phyloP scores from a whole-genome alignment of 495 filamentous ascomycete genomes.

The Talaromyces borbonicus region DNA sequence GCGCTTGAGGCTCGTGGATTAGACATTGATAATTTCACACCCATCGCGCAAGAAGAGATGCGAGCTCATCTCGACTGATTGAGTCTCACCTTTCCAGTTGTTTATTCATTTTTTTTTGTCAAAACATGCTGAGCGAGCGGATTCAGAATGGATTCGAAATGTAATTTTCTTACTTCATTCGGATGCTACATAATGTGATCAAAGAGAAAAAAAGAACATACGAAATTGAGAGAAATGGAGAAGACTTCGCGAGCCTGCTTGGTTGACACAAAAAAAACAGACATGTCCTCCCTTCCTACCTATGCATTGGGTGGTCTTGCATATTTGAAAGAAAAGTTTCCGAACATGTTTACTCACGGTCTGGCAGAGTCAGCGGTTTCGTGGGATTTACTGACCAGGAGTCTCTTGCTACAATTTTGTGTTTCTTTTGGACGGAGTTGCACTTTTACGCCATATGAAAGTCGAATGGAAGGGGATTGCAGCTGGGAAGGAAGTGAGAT shows the following conservation, averaged over 20 bases:
- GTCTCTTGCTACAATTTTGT: constrained; percentile 19
- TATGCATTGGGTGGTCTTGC: constrained; percentile 25
- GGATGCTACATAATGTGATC: constrained; percentile 8
- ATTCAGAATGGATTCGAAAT: constrained; percentile 9
- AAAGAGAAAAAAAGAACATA: constrained; percentile 5
- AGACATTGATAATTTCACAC: constrained; percentile 89
- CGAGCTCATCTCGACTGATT: constrained; percentile 92
- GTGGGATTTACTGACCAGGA: constrained; percentile 13
- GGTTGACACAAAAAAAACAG: constrained; percentile 7
- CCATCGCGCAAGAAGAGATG: constrained; percentile 89
- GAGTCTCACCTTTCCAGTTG: no score
- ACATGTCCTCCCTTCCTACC: constrained; percentile 15
- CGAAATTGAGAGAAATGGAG: no score
- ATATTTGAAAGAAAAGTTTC: constrained; percentile 9
- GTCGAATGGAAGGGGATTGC: constrained; percentile 15
- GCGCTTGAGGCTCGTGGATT: constrained; percentile 66
- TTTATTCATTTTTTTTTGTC: constrained; percentile 22
- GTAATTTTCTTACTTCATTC: no score
- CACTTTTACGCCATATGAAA: constrained; percentile 22
- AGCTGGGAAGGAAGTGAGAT: neutral
- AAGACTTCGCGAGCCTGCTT: constrained; percentile 7
- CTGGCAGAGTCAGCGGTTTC: constrained; percentile 3
- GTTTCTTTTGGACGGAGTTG: no score
- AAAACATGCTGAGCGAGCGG: constrained; percentile 26
- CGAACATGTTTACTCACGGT: constrained; percentile 9